Base-by-base conservation (phyloP, 768 basidiomycete genomes). In the Hericium rajendrae region DNA sequence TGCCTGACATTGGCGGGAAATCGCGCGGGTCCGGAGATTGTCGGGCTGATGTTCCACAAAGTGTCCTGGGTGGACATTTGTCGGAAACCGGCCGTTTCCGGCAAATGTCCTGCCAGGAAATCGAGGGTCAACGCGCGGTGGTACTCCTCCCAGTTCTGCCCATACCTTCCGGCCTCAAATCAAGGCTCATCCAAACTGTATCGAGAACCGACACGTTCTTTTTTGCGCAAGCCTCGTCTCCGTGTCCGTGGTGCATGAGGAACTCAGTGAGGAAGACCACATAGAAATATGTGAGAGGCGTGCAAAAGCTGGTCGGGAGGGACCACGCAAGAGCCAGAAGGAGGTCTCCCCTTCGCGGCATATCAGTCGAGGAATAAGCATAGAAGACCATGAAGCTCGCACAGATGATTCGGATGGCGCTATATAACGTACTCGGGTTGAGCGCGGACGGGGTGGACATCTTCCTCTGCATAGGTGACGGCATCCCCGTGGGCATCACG, bases 251-350 rank as follows among this genome's bases (percentile, higher is more conserved):
- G 71, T 98, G 97, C 37, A 93, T 75, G 58, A 99, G 85, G 22
- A 99, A 80, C 38, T 95, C 80, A 3, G 80, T 76, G 64, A 99
- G 98, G 74, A 97, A 98, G 58, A 76, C 67, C 32, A 90, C 81
- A 66, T 98, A 98, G 75, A 94, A 99, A 75, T 97, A 94, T 4
- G 97, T 94, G 68, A 98, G 81, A 20, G 94, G 94, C 0, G 92
- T 94, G 48, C 83, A 75, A 70, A 97, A 91, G 5, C 91, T 92
- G 1, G 91, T 94, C 0, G 94, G 89, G 16, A 97, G 78, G 54
- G 86, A 97, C 94, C 95, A 98, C 0, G 93, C 88, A 48, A 91
- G 71, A 24, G 84, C 85, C 89, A 97, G 97, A 57, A 95, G 70
- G 62, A 93, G 76, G 65, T 94, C 93, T 18, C 89, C 89, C 48